Evolutionary conservation across 257 asterid species (phyloP).

Genomic region (Cruciata laevipes): DNA sequence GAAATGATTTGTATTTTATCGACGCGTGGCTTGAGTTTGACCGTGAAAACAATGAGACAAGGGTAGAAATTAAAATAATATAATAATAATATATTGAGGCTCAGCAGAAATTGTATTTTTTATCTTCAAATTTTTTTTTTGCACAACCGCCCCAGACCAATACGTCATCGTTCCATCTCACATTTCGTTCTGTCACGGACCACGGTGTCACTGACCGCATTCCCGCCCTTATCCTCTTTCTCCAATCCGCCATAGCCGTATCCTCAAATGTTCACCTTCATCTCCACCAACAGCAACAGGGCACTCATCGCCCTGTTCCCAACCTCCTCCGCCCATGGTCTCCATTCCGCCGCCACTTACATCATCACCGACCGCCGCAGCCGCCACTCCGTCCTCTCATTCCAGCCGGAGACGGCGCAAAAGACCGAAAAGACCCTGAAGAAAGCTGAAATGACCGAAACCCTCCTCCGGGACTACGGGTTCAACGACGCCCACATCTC

Average conservation of each 20-base stretch:
- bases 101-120: too few relatives aligned
- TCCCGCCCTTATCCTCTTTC: not conserved
- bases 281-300: not conserved
- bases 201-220: not conserved
- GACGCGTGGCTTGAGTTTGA: too few relatives aligned
- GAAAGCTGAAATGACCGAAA: slow-evolving; percentile 2
- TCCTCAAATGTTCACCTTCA: not conserved
- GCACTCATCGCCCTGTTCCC: not conserved
- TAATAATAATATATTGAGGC: too few relatives aligned
- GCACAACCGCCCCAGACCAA: not conserved
- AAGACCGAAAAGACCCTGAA: not conserved
- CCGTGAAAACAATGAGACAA: too few relatives aligned
- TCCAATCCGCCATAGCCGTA: not conserved
- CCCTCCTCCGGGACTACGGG: slow-evolving; percentile 7
- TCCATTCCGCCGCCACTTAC: not conserved
- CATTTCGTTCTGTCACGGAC: too few relatives aligned
- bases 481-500: slow-evolving; percentile 9
- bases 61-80: too few relatives aligned
- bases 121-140: too few relatives aligned
- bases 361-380: not conserved
- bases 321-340: not conserved
- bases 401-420: not conserved
- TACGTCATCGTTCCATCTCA: not conserved
- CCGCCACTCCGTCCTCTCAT: not conserved
- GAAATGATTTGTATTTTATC: too few relatives aligned